These are phyloP conservation scores for Yarrowia porcina DNA, from an alignment of 805 yeast genomes.

Conservation along the genomic window DNA sequence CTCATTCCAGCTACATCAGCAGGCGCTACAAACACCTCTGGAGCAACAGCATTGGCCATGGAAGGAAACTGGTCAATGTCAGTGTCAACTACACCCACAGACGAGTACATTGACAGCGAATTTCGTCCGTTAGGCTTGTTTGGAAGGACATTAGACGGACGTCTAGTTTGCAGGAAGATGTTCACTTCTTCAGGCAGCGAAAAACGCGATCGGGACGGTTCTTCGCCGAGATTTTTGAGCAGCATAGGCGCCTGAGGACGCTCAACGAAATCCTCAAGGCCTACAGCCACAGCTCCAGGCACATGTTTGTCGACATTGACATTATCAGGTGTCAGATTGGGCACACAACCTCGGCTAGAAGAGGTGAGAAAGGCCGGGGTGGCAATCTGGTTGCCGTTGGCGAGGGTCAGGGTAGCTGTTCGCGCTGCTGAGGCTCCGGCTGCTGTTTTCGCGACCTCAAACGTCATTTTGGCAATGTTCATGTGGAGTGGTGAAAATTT, in stretches of 20 bases:
- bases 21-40: slow-evolving; percentile 40
- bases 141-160: slow-evolving; percentile 37
- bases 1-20: slow-evolving; percentile 35
- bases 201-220: background rate
- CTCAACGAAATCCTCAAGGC: slow-evolving; percentile 43
- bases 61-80: slow-evolving; percentile 32
- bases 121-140: slow-evolving; percentile 39
- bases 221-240: background rate
- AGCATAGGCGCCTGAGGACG: slow-evolving; percentile 29
- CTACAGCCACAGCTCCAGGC: slow-evolving; percentile 35
- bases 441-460: slow-evolving; percentile 11
- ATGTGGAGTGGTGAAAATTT: slow-evolving; percentile 19
- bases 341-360: slow-evolving; percentile 43
- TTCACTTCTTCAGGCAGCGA: slow-evolving; percentile 36
- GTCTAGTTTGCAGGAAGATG: slow-evolving; percentile 34
- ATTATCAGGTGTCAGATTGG: slow-evolving; percentile 45
- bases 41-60: slow-evolving; percentile 31
- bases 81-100: slow-evolving; percentile 39
- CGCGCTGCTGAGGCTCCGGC: background rate
- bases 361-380: slow-evolving; percentile 40
- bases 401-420: slow-evolving; percentile 1
- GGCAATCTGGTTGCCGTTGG: slow-evolving; percentile 26
- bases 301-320: slow-evolving; percentile 30
- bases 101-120: slow-evolving; percentile 38
- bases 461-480: slow-evolving; percentile 10